Evolutionary conservation across 1,284 basidiomycete species (phyloP).

Genomic region (Apiotrichum domesticum): DNA sequence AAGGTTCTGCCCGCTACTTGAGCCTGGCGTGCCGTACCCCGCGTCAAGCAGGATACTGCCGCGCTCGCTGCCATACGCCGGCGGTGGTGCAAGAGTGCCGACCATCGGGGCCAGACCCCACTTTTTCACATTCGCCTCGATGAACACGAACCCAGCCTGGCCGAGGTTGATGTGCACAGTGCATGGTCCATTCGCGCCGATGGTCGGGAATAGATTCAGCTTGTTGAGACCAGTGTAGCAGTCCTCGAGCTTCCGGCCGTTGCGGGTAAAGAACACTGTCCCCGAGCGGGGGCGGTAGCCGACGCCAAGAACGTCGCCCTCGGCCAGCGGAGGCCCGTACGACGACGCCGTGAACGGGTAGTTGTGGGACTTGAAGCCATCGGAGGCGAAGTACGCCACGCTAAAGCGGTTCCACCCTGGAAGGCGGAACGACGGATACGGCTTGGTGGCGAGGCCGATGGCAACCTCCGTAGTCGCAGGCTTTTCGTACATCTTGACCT

Average conservation of each 20-base stretch:
- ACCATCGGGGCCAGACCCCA: conserved; percentile 94
- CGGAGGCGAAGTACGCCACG: conserved; percentile 87
- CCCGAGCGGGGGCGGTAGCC: conserved; percentile 89
- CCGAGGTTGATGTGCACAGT: conserved; percentile 92
- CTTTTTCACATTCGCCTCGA: conserved; percentile 97
- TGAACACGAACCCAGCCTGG: conserved; percentile 93
- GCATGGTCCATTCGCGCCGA: conserved; percentile 89
- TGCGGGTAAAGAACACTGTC: conserved; percentile 95
- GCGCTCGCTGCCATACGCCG: conserved; percentile 88
- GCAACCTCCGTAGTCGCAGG: conserved; percentile 74
- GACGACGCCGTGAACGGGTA: conserved; percentile 87
- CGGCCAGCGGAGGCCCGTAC: conserved; percentile 78
- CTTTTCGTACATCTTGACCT: conserved; percentile 95
- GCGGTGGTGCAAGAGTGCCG: conserved; percentile 88
- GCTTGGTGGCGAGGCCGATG: conserved; percentile 88
- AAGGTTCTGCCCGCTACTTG: conserved; percentile 15
- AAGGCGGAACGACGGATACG: conserved; percentile 84
- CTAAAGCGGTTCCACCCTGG: conserved; percentile 85
- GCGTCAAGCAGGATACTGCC: conserved; percentile 90
- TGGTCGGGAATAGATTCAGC: conserved; percentile 89
- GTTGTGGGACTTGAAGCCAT: conserved; percentile 95
- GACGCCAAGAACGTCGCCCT: conserved; percentile 89
- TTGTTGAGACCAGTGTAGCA: conserved; percentile 80
- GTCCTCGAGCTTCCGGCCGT: conserved; percentile 90
- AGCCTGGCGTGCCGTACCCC: conserved; percentile 51